A percentile compares a stretch with the other conserved stretches of the same genome.
Conservation (phyloP, 306 rosid species). For the Medicago truncatula region MtrunA17r5.0-ANR NC_053049.1:39466501-39467000, state of each 20-base stretch:
- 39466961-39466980: too few species aligned
- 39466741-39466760: neutral
- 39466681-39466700: neutral
- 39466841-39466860: too few species aligned
- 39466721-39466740: neutral
- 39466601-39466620: constrained; percentile 9
- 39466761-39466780: too few species aligned
- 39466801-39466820: too few species aligned
- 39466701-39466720: neutral
- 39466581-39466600: constrained; percentile 76
- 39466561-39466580: constrained; percentile 54
- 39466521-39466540: constrained; percentile 69
- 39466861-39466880: too few species aligned
- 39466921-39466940: too few species aligned
- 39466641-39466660: neutral
- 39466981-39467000: too few species aligned
- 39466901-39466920: too few species aligned
- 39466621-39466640: neutral
- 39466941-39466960: too few species aligned
- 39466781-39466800: too few species aligned
- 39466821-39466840: too few species aligned
- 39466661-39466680: neutral
- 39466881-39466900: too few species aligned
- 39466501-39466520: constrained; percentile 54
- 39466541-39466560: constrained; percentile 66